phyloP scores from a whole-genome alignment of 345 rosid species.

The Lumnitzera littorea region DNA sequence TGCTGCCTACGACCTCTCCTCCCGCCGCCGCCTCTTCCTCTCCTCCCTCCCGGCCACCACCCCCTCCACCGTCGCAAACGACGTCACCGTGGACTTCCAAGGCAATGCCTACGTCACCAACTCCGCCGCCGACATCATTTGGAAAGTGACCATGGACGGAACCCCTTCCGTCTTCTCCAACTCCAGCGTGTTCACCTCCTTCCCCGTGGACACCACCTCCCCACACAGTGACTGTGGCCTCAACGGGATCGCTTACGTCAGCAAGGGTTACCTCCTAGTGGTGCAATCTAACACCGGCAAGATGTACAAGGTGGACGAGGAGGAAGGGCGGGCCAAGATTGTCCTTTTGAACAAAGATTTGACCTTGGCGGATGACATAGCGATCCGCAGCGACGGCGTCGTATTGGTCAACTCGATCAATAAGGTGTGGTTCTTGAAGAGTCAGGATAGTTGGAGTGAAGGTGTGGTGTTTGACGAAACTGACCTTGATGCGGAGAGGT shows the following conservation, averaged over 20 bases:
- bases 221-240: conserved; percentile 45
- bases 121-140: conserved; percentile 71
- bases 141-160: conserved; percentile 66
- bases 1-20: conserved; percentile 75
- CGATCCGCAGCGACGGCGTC: conserved; percentile 54
- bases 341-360: conserved; percentile 46
- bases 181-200: conserved; percentile 37
- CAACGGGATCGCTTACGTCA: conserved; percentile 67
- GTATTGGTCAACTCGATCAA: conserved; percentile 51
- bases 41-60: conserved; percentile 22
- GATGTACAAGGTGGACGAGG: conserved; percentile 74
- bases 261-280: conserved; percentile 72
- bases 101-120: conserved; percentile 89
- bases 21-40: conserved; percentile 35
- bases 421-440: conserved; percentile 64
- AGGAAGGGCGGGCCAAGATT: conserved; percentile 46
- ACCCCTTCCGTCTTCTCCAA: conserved; percentile 60
- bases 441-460: conserved; percentile 64
- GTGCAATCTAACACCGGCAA: conserved; percentile 84
- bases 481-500: conserved; percentile 52
- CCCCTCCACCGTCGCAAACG: conserved; percentile 46
- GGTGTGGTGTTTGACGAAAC: conserved; percentile 64
- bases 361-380: conserved; percentile 53
- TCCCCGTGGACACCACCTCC: conserved; percentile 30
- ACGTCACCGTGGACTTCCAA: conserved; percentile 56